Evolutionary conservation across 768 basidiomycete genomes (phyloP), one percentile per base, ranked within the genome.

Genomic region (Mrakia blollopis): DNA sequence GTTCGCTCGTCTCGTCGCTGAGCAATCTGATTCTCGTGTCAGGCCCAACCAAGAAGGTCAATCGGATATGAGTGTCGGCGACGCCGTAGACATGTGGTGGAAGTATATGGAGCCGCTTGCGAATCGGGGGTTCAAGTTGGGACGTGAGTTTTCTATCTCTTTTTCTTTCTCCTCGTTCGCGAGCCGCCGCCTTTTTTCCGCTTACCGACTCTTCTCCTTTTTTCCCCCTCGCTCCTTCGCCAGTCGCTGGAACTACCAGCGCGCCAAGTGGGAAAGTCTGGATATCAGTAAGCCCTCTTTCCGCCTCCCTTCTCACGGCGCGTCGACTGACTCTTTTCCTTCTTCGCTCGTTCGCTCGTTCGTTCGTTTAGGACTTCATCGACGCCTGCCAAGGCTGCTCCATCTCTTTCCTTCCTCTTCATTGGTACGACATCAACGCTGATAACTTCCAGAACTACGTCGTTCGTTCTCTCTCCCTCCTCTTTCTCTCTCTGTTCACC

Each of bases 51-150:
- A 65, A 35, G 30, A 65, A 35, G 63, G 63, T 10, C 63, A 65
- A 16, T 65, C 63, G 25, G 63, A 65, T 30, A 65, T 65, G 63
- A 32, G 30, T 11, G 63, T 65, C 63, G 63, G 35, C 10, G 63
- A 65, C 1, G 63, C 63, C 23, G 63, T 65, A 3, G 63, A 37
- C 35, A 30, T 65, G 30, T 65, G 63, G 63, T 65, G 63, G 63
- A 30, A 35, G 63, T 65, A 65, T 30, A 65, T 65, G 63, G 63
- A 65, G 16, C 63, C 63, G 8, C 63, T 65, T 18, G 63, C 63
- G 18, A 21, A 65, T 30, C 63, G 63, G 18, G 57, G 57, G 21
- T 65, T 35, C 35, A 30, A 21, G 30, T 18, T 65, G 28, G 63
- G 63, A 30, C 63, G 63, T 65, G 18, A 28, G 63, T 37, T 35